Evolutionary conservation across 768 basidiomycete species (phyloP).

Genomic region (Phylloporus sp.): DNA sequence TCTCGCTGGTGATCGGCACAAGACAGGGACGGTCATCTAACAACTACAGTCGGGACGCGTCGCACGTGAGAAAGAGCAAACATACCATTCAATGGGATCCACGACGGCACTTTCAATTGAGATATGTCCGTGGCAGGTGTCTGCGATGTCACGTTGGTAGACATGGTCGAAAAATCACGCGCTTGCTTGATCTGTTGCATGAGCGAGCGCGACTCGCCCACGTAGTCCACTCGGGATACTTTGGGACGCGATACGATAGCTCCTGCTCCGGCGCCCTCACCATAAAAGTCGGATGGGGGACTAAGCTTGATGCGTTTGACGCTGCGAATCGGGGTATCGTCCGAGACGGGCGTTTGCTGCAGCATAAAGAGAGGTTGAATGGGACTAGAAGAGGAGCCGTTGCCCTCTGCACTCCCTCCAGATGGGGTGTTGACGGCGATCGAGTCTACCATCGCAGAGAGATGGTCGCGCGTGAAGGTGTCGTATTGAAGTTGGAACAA

Average conservation of each 20-base stretch:
- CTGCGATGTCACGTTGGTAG: conserved; percentile 49
- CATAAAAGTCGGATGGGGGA: conserved; percentile 55
- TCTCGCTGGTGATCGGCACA: conserved; percentile 11
- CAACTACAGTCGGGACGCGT: conserved; percentile 1
- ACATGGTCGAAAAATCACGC: conserved; percentile 72
- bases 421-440: conserved; percentile 80
- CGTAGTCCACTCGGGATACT: conserved; percentile 56
- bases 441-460: conserved; percentile 90
- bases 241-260: conserved; percentile 48
- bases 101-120: background rate
- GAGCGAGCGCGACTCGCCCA: conserved; percentile 69
- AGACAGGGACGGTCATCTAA: conserved; percentile 12
- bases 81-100: conserved; percentile 14
- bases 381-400: conserved; percentile 43
- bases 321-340: conserved; percentile 58
- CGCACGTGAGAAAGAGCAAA: background rate
- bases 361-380: conserved; percentile 42
- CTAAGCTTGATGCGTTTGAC: conserved; percentile 79
- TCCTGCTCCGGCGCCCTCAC: conserved; percentile 44
- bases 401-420: conserved; percentile 42
- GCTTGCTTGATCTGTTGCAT: conserved; percentile 80
- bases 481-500: conserved; percentile 95
- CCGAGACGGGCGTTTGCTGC: conserved; percentile 38
- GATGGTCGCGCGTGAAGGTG: conserved; percentile 90
- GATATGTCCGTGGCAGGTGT: conserved; percentile 16